phyloP scores from a whole-genome alignment of 257 asterid species.

The Ilex asprella region DNA sequence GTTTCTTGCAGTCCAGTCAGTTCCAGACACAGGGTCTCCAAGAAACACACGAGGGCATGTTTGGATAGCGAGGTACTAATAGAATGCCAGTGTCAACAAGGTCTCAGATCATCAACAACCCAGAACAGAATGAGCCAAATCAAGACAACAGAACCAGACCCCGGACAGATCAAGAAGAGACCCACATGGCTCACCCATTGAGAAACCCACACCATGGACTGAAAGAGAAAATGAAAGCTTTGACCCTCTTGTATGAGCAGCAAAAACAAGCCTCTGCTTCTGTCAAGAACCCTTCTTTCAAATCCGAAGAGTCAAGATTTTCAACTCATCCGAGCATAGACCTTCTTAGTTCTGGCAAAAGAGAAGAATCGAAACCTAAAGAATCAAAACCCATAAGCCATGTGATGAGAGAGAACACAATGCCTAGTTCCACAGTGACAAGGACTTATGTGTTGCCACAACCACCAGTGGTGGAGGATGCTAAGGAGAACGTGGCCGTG shows the following conservation, averaged over 20 bases:
- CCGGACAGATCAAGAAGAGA: constrained; percentile 24
- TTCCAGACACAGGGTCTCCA: constrained; percentile 6
- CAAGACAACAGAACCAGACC: background rate
- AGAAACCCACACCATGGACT: constrained; percentile 57
- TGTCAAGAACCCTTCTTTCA: constrained; percentile 25
- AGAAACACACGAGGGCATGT: constrained; percentile 20
- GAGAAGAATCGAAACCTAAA: constrained; percentile 13
- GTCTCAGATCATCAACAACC: constrained; percentile 23
- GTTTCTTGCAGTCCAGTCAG: constrained; percentile 4
- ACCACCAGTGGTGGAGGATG: constrained; percentile 23
- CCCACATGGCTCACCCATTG: constrained; percentile 15
- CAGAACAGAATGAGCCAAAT: constrained; percentile 7
- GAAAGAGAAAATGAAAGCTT: constrained; percentile 54
- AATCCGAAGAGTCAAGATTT: constrained; percentile 30
- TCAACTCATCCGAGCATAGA: constrained; percentile 47
- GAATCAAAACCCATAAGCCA: constrained; percentile 14
- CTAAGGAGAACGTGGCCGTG: constrained; percentile 31
- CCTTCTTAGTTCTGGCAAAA: constrained; percentile 21
- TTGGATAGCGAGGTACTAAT: background rate
- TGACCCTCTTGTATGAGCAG: constrained; percentile 55
- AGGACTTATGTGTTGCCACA: constrained; percentile 18
- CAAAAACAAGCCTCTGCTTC: constrained; percentile 35
- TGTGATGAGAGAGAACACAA: constrained; percentile 32
- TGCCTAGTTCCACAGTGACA: constrained; percentile 21
- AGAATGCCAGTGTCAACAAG: constrained; percentile 47